Evolutionary conservation across 139 green algal species (phyloP), one percentile per base, ranked within the genome.

Genomic region (Volvox reticuliferus): DNA sequence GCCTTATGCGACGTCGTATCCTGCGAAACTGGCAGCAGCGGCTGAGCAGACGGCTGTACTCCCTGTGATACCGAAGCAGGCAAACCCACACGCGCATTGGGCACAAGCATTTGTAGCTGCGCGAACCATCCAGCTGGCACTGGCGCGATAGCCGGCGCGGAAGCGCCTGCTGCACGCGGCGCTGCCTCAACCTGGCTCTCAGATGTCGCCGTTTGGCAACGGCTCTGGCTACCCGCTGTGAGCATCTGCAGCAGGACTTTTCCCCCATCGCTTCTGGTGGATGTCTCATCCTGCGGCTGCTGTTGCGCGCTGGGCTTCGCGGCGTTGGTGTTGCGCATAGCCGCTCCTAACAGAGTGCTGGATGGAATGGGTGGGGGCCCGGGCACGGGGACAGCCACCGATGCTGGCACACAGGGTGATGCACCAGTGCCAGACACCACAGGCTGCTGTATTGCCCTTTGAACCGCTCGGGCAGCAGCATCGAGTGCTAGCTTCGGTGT

Each of bases 161-260:
- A 32, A 13, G 85, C 85, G 0, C 44, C 71, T 9, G 44, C 86
- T 2, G 50, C 30, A 21, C 33, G 65, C 13, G n/a, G 22, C 1
- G 33, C 37, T 44, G 26, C 37, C 13, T 71, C 69, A 16, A 68
- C 35, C 36, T 65, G 36, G 35, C 30, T 2, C n/a, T 30, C 5
- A 24, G 62, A 26, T 2, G 50, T 28, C 65, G 65, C 21, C 65
- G 65, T 73, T 73, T 24, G 65, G 65, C 65, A 30, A 12, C 65
- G 65, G 81, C 30, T 32, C n/a, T 26, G 44, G 50, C 50, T 73
- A 12, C 44, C 68, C 2, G 85, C 5, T 37, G 69, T 89, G 1
- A 90, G 73, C 86, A 76, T 83, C 32, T 90, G n/a, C 20, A 83
- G 44, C 86, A 89, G 69, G 12, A 75, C 86, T 55, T 61, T 50